phyloP scores from a whole-genome alignment of 306 rosid genomes.

The Medicago lupulina region DNA sequence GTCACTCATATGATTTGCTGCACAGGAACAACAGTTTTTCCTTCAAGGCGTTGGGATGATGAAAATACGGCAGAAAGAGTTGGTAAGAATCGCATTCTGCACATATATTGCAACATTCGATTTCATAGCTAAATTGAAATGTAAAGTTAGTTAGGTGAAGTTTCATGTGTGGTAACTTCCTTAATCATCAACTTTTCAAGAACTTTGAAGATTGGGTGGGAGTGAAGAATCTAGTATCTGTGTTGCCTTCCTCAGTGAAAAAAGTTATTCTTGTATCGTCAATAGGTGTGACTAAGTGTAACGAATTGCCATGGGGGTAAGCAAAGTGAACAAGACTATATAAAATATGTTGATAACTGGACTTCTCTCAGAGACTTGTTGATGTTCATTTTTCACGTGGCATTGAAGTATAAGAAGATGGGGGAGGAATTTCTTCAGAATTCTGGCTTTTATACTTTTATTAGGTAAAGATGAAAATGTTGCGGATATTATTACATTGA shows the following conservation, averaged over 20 bases:
- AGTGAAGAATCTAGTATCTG: slow-evolving; percentile 83
- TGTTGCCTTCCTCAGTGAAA: slow-evolving; percentile 76
- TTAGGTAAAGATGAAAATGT: slow-evolving; percentile 62
- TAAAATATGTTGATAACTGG: neutral
- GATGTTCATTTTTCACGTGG: slow-evolving; percentile 42
- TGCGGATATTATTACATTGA: slow-evolving; percentile 2
- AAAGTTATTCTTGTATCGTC: slow-evolving; percentile 94
- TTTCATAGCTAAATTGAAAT: slow-evolving; percentile 28
- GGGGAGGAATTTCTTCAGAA: slow-evolving; percentile 86
- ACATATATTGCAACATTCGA: slow-evolving; percentile 4
- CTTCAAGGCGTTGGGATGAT: slow-evolving; percentile 90
- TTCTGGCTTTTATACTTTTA: slow-evolving; percentile 87
- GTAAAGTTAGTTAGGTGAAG: slow-evolving; percentile 31
- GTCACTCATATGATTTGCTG: slow-evolving; percentile 96
- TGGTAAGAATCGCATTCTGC: slow-evolving; percentile 60
- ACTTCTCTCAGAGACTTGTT: slow-evolving; percentile 9
- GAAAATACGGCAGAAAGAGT: slow-evolving; percentile 91
- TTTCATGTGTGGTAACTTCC: neutral
- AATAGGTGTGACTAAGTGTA: slow-evolving; percentile 88
- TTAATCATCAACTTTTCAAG: neutral
- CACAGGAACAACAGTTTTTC: slow-evolving; percentile 97
- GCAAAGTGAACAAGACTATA: neutral
- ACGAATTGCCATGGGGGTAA: slow-evolving; percentile 97
- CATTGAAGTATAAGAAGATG: slow-evolving; percentile 88
- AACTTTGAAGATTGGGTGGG: slow-evolving; percentile 90